Conservation (phyloP, 108 stramenopile species). For the Cyclotella choctawhatcheeana region DNA sequence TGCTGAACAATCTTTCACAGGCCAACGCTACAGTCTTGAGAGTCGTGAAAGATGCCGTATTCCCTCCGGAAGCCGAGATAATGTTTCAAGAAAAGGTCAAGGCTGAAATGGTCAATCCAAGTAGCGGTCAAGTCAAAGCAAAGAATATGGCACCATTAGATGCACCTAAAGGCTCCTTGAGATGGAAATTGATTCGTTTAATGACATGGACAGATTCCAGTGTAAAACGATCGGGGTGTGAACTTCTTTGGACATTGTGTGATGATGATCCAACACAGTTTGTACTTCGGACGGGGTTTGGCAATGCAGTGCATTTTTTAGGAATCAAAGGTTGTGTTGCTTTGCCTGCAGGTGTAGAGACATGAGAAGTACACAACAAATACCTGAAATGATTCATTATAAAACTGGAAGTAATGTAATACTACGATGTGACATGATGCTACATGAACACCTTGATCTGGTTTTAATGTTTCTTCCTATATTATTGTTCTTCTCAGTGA, state of each 20-base stretch:
- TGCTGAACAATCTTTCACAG: slow-evolving; percentile 57
- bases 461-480: too few species aligned
- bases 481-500: too few species aligned
- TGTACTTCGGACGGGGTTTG: slow-evolving; percentile 75
- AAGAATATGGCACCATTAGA: slow-evolving; percentile 84
- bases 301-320: slow-evolving; percentile 83
- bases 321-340: slow-evolving; percentile 73
- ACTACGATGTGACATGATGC: too few species aligned
- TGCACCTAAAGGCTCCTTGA: slow-evolving; percentile 76
- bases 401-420: too few species aligned
- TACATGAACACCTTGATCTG: too few species aligned
- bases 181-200: slow-evolving; percentile 70
- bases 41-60: slow-evolving; percentile 58
- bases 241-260: slow-evolving; percentile 85
- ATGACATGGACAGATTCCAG: slow-evolving; percentile 81
- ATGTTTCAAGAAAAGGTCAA: slow-evolving; percentile 23
- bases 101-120: slow-evolving; percentile 37
- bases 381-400: neutral
- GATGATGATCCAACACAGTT: slow-evolving; percentile 71
- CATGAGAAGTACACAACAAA: neutral
- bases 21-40: slow-evolving; percentile 39
- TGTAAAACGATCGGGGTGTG: slow-evolving; percentile 76
- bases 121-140: slow-evolving; percentile 31
- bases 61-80: slow-evolving; percentile 63
- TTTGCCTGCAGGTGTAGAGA: slow-evolving; percentile 55